A percentile compares a stretch with the other conserved stretches of the same genome.
Conservation (phyloP, 257 asterid species). For the Solanum paucissectum region DNA sequence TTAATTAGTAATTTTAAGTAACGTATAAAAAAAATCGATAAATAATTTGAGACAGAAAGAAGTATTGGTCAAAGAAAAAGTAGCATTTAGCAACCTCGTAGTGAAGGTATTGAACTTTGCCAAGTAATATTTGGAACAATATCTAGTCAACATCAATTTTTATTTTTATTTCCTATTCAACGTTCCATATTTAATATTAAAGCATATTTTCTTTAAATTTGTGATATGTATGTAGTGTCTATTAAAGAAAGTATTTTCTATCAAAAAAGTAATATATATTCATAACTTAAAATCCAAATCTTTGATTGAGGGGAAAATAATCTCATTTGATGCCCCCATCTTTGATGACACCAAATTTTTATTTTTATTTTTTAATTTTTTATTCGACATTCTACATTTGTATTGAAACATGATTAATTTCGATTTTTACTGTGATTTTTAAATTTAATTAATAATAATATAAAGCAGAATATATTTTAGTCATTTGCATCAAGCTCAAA, state of each 20-base stretch:
- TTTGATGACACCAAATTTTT: not conserved
- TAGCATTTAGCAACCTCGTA: not conserved
- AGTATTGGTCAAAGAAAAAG: not conserved
- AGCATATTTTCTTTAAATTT: not conserved
- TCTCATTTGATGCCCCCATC: not conserved
- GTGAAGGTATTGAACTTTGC: not conserved
- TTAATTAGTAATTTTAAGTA: not conserved
- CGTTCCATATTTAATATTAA: not conserved
- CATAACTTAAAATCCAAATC: too few relatives aligned
- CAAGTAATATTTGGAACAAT: not conserved
- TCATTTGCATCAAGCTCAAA: too few relatives aligned
- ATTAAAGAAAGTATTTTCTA: not conserved
- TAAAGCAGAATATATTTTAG: too few relatives aligned
- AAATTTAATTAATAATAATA: too few relatives aligned
- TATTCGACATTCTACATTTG: rapidly evolving
- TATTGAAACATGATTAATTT: not conserved
- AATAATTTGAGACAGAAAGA: rapidly evolving
- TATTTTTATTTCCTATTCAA: not conserved
- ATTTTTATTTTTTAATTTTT: rapidly evolving
- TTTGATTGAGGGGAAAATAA: not conserved
- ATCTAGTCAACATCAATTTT: not conserved
- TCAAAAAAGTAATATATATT: too few relatives aligned
- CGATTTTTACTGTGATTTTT: rapidly evolving
- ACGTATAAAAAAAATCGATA: rapidly evolving
- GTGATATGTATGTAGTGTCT: not conserved